A percentile compares a stretch with the other conserved stretches of the same genome.
Evolutionary conservation across 2,329 filamentous ascomycete genomes (phyloP).

Genomic region (Neofusicoccum sp.): DNA sequence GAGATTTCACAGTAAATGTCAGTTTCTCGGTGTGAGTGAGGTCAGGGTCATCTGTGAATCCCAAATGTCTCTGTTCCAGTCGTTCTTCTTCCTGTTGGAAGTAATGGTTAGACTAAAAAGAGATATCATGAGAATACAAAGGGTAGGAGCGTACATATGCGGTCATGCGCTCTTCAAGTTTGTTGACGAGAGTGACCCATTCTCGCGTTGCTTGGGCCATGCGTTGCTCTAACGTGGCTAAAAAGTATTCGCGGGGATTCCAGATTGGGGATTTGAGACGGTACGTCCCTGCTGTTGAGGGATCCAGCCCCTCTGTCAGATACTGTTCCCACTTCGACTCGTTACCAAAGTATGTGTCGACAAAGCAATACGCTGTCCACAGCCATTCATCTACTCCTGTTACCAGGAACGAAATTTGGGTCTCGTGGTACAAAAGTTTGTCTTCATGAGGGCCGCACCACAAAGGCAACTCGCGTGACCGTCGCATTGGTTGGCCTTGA

Average conservation of each 20-base stretch:
- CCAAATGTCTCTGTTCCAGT: no score
- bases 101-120: no score
- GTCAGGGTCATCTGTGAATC: no score
- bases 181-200: background rate
- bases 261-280: background rate
- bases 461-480: background rate
- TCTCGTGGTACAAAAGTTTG: slow-evolving; percentile 10
- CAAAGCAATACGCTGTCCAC: slow-evolving; percentile 22
- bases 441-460: background rate
- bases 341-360: slow-evolving; percentile 21
- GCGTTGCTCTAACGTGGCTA: background rate
- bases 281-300: background rate
- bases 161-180: background rate
- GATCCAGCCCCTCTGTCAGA: background rate
- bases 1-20: slow-evolving; percentile 2
- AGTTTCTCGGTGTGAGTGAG: background rate
- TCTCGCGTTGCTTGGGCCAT: background rate
- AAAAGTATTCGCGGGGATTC: background rate
- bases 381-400: slow-evolving; percentile 22
- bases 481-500: background rate
- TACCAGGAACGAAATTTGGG: slow-evolving; percentile 19
- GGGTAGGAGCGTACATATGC: background rate
- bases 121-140: background rate
- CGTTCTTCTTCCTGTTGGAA: background rate
- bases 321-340: background rate